phyloP scores from a whole-genome alignment of 2,329 filamentous ascomycete species.

The Monosporascus sp. region DNA sequence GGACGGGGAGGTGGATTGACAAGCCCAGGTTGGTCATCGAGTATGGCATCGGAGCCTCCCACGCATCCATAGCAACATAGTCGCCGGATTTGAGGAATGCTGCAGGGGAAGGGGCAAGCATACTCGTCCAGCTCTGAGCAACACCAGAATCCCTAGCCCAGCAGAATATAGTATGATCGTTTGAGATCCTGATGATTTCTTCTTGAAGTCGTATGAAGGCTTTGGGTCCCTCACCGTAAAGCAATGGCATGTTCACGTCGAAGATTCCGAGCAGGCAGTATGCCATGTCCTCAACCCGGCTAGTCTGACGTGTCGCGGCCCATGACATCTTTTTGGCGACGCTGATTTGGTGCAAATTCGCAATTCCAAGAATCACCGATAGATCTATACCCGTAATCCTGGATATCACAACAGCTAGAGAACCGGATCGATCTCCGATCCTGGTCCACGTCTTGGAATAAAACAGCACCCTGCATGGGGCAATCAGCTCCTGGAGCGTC shows the following conservation, averaged over 20 bases:
- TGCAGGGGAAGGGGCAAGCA: slow-evolving; percentile 6
- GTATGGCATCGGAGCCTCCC: slow-evolving; percentile 6
- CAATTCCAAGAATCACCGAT: not conserved
- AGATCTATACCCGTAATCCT: slow-evolving; percentile 3
- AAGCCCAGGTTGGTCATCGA: slow-evolving; percentile 7
- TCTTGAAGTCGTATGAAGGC: slow-evolving; percentile 17
- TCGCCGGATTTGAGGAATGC: slow-evolving; percentile 7
- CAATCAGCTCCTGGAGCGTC: slow-evolving; percentile 17
- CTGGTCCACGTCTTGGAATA: slow-evolving; percentile 10
- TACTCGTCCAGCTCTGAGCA: slow-evolving; percentile 3
- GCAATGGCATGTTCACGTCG: slow-evolving; percentile 21
- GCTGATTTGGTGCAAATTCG: slow-evolving; percentile 4
- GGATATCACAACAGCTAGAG: slow-evolving; percentile 1
- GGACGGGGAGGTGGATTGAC: slow-evolving; percentile 4
- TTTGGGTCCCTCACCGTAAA: slow-evolving; percentile 21
- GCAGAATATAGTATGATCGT: slow-evolving; percentile 22
- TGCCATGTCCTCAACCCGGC: slow-evolving; percentile 16
- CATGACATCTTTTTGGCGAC: slow-evolving; percentile 23
- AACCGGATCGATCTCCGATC: slow-evolving; percentile 7
- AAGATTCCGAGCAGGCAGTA: slow-evolving; percentile 24
- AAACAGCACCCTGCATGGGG: slow-evolving; percentile 9
- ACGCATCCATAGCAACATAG: slow-evolving; percentile 10
- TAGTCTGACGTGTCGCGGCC: slow-evolving; percentile 16
- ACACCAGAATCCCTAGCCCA: slow-evolving; percentile 9
- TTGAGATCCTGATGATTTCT: slow-evolving; percentile 17